Conservation (phyloP, 768 basidiomycete genomes). For the Nevesoporus exiguus region DNA sequence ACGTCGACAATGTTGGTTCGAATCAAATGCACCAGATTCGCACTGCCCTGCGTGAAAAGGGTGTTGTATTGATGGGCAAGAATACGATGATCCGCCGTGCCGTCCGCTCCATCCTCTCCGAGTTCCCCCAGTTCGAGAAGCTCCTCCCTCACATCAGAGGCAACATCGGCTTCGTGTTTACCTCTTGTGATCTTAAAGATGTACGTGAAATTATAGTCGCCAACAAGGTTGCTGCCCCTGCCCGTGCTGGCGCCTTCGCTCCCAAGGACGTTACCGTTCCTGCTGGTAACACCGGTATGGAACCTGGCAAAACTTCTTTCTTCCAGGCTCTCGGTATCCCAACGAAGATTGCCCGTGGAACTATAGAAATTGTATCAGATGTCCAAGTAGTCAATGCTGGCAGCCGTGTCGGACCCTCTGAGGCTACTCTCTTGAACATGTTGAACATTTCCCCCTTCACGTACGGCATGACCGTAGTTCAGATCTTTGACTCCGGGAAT, state of each 20-base stretch:
- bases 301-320: slow-evolving; percentile 99
- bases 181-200: slow-evolving; percentile 87
- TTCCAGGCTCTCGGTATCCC: slow-evolving; percentile 99
- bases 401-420: slow-evolving; percentile 92
- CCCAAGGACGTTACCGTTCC: slow-evolving; percentile 91
- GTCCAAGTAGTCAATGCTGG: slow-evolving; percentile 93
- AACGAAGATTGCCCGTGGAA: slow-evolving; percentile 99
- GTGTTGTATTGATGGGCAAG: slow-evolving; percentile 98
- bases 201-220: slow-evolving; percentile 88
- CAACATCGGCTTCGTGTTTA: slow-evolving; percentile 99
- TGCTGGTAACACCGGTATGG: slow-evolving; percentile 99
- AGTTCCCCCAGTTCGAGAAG: slow-evolving; percentile 92
- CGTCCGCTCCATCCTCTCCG: slow-evolving; percentile 84
- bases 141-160: slow-evolving; percentile 95
- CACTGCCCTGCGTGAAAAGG: slow-evolving; percentile 93
- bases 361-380: slow-evolving; percentile 98
- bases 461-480: slow-evolving; percentile 97
- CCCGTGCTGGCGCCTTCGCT: slow-evolving; percentile 95
- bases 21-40: slow-evolving; percentile 99
- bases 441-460: slow-evolving; percentile 99
- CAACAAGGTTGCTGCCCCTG: slow-evolving; percentile 98
- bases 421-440: slow-evolving; percentile 99
- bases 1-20: slow-evolving; percentile 99
- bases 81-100: slow-evolving; percentile 99
- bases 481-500: slow-evolving; percentile 95